A percentile compares a stretch with the other conserved stretches of the same genome.
phyloP scores from a whole-genome alignment of 306 rosid genomes.

The Quillaja saponaria region DNA sequence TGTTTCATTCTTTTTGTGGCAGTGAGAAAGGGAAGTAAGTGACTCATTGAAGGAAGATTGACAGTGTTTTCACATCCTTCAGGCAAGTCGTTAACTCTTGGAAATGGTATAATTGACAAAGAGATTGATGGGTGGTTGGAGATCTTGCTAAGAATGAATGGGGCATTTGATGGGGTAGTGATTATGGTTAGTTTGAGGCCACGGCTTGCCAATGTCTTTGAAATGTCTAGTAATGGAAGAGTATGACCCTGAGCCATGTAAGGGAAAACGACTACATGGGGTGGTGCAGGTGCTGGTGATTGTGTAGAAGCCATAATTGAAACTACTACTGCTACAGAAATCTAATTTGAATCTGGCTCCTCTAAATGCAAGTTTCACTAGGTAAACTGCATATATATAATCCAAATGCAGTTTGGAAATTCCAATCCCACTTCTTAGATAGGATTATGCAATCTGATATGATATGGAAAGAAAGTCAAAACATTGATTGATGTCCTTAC shows the following conservation, averaged over 20 bases:
- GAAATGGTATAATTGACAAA: slow-evolving; percentile 26
- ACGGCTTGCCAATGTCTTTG: slow-evolving; percentile 19
- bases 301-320: background rate
- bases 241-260: slow-evolving; percentile 42
- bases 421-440: too few relatives aligned
- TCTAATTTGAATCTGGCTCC: too few relatives aligned
- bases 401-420: too few relatives aligned
- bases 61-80: slow-evolving; percentile 33
- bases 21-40: slow-evolving; percentile 3
- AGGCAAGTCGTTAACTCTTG: slow-evolving; percentile 18
- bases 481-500: too few relatives aligned
- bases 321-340: too few relatives aligned
- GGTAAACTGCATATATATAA: too few relatives aligned
- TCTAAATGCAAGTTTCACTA: too few relatives aligned
- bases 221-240: slow-evolving; percentile 34
- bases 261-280: slow-evolving; percentile 34
- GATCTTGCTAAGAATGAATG: background rate
- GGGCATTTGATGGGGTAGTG: slow-evolving; percentile 32
- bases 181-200: slow-evolving; percentile 28
- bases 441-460: too few relatives aligned
- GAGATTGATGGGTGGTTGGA: slow-evolving; percentile 2
- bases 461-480: too few relatives aligned
- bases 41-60: slow-evolving; percentile 27
- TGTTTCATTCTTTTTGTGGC: slow-evolving; percentile 24
- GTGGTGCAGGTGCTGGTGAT: background rate